Base-by-base conservation (phyloP, 2,329 filamentous ascomycete genomes). In the Aspergillus awamori region DNA sequence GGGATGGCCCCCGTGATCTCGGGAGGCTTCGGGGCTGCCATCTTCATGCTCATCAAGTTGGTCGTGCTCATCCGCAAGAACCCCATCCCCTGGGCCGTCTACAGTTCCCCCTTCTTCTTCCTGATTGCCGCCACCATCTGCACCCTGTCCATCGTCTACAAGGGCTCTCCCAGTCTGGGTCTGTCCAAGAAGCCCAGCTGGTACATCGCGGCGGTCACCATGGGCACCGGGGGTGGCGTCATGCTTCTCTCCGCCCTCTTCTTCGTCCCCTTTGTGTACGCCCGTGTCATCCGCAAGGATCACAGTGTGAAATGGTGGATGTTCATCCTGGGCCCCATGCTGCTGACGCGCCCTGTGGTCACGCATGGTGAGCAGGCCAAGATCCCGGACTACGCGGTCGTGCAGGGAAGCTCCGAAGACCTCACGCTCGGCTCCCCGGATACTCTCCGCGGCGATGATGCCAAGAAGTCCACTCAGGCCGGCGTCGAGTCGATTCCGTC, bases 61-160 rank as follows among this genome's bases (percentile, higher is more conserved):
- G 77, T 84, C n/a, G 89, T 93, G 3, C 89, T 90, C 72, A 75
- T 89, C 64, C 89, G 90, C 74, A 87, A 83, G 76, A 87, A 91
- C 76, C 89, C 90, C 5, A 82, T 91, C 2, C 84, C 82, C 6
- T 91, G 88, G 89, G 89, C 89, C 26, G 84, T 93, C 58, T 92
- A 83, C 78, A 88, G 84, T 55, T 87, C 89, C 1, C 90, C 90
- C 8, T 86, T 90, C 78, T 93, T 88, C 80, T 93, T 93, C 83
- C 85, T 92, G 59, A 85, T 93, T 61, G 89, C 90, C 59, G 88
- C 83, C 58, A 91, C 88, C 61, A 79, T 93, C 70, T 91, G 89
- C 79, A 90, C 89, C 0, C 82, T 93, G 5, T 91, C 88, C 47
- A 87, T 93, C 69, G 89, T 93, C 67, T 92, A 91, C 84, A 92